Base-by-base conservation (phyloP, 2,329 filamentous ascomycete species). In the Colletotrichum coccodes region DNA sequence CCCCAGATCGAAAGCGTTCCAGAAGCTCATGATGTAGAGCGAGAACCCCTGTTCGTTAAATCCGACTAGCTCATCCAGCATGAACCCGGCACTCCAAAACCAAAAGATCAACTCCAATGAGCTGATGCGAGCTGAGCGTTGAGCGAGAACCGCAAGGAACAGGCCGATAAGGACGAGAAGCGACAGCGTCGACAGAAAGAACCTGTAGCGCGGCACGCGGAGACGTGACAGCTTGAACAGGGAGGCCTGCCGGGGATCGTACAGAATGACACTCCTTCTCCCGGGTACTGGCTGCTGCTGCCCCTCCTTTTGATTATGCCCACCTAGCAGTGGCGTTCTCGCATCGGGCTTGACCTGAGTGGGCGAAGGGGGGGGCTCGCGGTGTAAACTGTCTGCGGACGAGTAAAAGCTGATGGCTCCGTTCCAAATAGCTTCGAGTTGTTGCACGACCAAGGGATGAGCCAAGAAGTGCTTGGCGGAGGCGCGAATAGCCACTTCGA, bases 11-110 rank as follows among this genome's bases (percentile, higher is more conserved):
- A 98, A 97, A 42, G 95, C 90, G 79, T 98, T 98, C 95, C 95
- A 98, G 79, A 98, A 96, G 78, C 94, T 97, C 90, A 98, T 95
- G 75, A 98, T 94, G 81, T 98, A 98, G 34, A 98, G 88, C 42
- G 94, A 95, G 78, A 98, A 98, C 3, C 95, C 95, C 80, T 98
- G 94, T 79, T 98, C 95, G 73, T 95, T 97, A 84, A 98, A 98
- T 12, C 95, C 95, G 21, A 98, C 94, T 26, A 98, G 88, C 80
- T 98, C 95, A 75, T 98, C 95, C 36, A 98, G 89, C 94, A 98
- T 97, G 79, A 97, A 98, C 0, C 95, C 95, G 30, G 94, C 94
- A 76, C 94, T 97, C 95, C 95, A 98, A 79, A 98, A 94, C 95
- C 95, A 98, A 80, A 98, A 98, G 14, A 97, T 79, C 18, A 98